Evolutionary conservation across 495 filamentous ascomycete genomes (phyloP), one percentile per base, ranked within the genome.

Genomic region (Penicillium longicatenatum): DNA sequence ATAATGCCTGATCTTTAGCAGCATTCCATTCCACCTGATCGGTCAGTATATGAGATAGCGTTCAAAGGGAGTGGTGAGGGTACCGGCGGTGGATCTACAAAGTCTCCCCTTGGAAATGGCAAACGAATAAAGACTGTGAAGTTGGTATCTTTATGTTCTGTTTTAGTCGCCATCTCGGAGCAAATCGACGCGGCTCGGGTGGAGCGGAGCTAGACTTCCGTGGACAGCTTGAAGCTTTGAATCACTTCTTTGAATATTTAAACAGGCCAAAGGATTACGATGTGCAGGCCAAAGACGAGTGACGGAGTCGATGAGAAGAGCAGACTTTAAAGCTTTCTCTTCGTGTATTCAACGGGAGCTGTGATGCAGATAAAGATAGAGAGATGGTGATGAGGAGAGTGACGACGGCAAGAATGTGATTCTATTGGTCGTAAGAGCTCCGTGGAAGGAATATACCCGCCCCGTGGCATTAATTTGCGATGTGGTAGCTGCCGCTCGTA

Each of bases 11-110:
- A 65, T 97, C 95, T 70, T 98, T 97, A 19, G 76, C 71, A 4
- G 88, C 82, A 71, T 92, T 86, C 88, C 88, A 91, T 55, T 86
- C 79, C 45, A 87, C 81, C 82, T 89, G 16, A 50, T 50, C 55
- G 29, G 63, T 62, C 39, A 68, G 58, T 61, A 30, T 17, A 46
- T 44, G 19, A 24, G n/a, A 1, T 19, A 33, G 16, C 8, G 53
- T 30, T 39, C 4, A 22, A 17, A 39, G 2, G 17, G 5, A 17
- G 17, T 0, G 37, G 16, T 17, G 12, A 20, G 17, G 83, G 65
- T 80, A 93, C 93, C 48, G 86, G 86, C 8, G 90, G 89, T 44
- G 95, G 94, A 73, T 98, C 94, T 35, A 91, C 82, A 75, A 98
- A 98, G 49, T 89, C 86, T 19, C 89, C 87, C 56, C 94, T 83